Evolutionary conservation across 1,284 basidiomycete species (phyloP), one percentile per base, ranked within the genome.

Genomic region (Takashimella tepidaria): DNA sequence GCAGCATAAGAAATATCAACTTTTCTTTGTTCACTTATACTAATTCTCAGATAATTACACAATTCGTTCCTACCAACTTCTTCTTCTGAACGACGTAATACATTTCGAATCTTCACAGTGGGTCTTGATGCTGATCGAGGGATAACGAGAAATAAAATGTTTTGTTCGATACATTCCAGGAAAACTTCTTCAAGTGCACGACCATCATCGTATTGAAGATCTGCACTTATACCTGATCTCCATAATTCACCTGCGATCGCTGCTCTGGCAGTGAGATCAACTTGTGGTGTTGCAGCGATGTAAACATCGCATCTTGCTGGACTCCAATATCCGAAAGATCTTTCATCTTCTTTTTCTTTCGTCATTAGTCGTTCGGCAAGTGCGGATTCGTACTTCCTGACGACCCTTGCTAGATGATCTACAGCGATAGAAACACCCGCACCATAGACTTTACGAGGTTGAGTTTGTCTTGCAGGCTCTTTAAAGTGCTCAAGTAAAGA

Each of bases 271-370:
- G 75, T 67, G 5, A 81, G 68, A 55, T 79, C 68, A 0, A 77
- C 78, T 0, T 75, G 73, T 4, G 69, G 69, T 47, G 77, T 78
- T 1, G 70, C 71, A 4, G 78, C 78, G 2, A 83, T 75, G 56
- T 82, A 83, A 20, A 81, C 80, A 59, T 82, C 81, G 57, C 80
- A 81, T 24, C 81, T 75, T 51, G 68, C 60, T 16, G 72, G 72
- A 26, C 63, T 64, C 66, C 72, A 74, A 37, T 67, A 65, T 22
- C 76, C 77, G 13, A 78, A 80, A n/a, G 79, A 79, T 19, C 76
- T 72, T 31, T 78, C 76, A 13, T 71, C 67, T 45, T 77, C 73
- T 26, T 72, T 72, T 12, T 76, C 70, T 44, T 76, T 73, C 44
- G 73, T 64, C 63, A 77, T 75, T 31, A 77, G 61, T 22, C 75